Base-by-base conservation (phyloP, 441 rosid species). In the Erodium trifolium region DNA sequence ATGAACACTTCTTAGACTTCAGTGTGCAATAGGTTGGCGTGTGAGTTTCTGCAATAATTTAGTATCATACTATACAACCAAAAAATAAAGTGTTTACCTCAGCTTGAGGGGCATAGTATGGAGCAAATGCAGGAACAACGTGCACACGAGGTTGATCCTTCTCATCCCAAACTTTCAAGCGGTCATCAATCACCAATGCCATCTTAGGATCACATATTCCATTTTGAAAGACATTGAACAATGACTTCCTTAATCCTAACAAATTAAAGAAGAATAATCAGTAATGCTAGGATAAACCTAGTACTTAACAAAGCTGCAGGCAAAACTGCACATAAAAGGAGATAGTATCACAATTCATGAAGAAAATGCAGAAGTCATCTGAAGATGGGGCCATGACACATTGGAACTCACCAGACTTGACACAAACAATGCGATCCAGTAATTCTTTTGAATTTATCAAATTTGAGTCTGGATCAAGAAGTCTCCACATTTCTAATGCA, bases 141-240 rank as follows among this genome's bases (percentile, higher is more conserved):
- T 94, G 99, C 73, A 94, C 99, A 69, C 96, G 87, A 16, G 94
- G 88, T 80, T 94, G 99, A 86, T 94, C 99, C 86, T 83, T 88
- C 71, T 94, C 99, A 79, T 94, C 99, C 99, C 98, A 94, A 68
- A 94, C 99, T 84, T 90, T 94, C 67, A 81, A 78, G 63, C 99
- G 96, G 73, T 94, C 99, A 86, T 94, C 99, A 78, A 94, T 88
- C 73, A 94, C 94, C 97, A 94, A 88, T 67, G 99, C 99, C 99
- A 94, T 88, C 83, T 89, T 92, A 49, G 97, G 99, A 79, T 94
- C 94, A 83, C 97, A 92, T 27, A 80, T 76, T 51, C 98, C 94
- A 78, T 87, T 90, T 75, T 78, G 90, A 77, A 95, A 95, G 67
- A 95, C 98, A 78, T 81, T 86, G 72, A 86, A 80, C 78, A 95